Conservation (phyloP, 345 rosid species). For the Boechera divaricarpa region DNA sequence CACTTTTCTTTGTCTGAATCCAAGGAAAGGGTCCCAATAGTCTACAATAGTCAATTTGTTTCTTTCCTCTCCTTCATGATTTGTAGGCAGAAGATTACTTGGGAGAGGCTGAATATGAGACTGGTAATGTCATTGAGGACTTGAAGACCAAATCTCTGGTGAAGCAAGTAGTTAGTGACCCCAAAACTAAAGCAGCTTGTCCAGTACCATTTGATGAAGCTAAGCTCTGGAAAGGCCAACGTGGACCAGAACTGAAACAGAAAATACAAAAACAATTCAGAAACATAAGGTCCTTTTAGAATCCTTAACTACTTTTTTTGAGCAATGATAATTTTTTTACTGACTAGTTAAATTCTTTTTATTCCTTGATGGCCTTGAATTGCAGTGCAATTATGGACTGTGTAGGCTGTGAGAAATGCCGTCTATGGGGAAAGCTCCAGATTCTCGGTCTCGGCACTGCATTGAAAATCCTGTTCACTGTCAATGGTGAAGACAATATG, state of each 20-base stretch:
- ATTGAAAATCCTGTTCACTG: constrained; percentile 88
- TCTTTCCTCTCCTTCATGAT: constrained; percentile 15
- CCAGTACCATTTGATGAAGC: constrained; percentile 98
- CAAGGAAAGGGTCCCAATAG: neutral
- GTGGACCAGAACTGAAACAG: constrained; percentile 90
- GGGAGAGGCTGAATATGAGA: constrained; percentile 85
- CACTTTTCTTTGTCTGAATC: constrained; percentile 7
- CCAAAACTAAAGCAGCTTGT: constrained; percentile 86
- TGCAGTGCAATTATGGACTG: constrained; percentile 97
- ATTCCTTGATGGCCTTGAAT: neutral
- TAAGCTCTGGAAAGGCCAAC: constrained; percentile 91
- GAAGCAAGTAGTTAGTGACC: constrained; percentile 73
- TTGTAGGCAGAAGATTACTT: constrained; percentile 79
- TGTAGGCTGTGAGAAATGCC: constrained; percentile 96
- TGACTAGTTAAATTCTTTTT: constrained; percentile 9
- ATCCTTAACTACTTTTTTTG: constrained; percentile 14
- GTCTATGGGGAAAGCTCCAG: constrained; percentile 99
- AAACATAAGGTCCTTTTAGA: constrained; percentile 76
- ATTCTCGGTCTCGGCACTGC: constrained; percentile 96
- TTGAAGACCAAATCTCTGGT: constrained; percentile 79
- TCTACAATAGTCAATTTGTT: constrained; percentile 8
- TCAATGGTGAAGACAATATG: constrained; percentile 57
- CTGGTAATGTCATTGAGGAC: constrained; percentile 83
- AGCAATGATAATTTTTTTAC: neutral
- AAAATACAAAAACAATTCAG: constrained; percentile 82